Evolutionary conservation across 306 rosid species (phyloP).

Genomic region (Trifolium subterraneum): DNA sequence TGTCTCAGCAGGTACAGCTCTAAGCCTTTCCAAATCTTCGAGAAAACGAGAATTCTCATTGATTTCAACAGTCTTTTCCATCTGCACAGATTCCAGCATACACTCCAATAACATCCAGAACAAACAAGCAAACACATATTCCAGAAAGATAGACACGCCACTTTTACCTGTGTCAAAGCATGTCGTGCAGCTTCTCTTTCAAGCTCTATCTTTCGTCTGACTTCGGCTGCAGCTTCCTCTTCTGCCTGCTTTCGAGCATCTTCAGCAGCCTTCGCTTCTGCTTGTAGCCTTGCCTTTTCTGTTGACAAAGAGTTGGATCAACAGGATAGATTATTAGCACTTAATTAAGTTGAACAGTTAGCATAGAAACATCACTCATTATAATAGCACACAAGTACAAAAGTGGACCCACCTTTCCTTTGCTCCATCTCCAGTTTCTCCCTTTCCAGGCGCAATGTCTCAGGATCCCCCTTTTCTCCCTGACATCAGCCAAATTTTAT

Average conservation of each 20-base stretch:
- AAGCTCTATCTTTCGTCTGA: slow-evolving; percentile 77
- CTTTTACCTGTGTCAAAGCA: slow-evolving; percentile 74
- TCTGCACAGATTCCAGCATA: slow-evolving; percentile 55
- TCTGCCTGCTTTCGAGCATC: slow-evolving; percentile 74
- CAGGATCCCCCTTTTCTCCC: slow-evolving; percentile 87
- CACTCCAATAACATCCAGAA: slow-evolving; percentile 42
- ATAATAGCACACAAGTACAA: slow-evolving; percentile 2
- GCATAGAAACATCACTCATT: slow-evolving; percentile 18
- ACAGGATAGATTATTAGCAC: slow-evolving; percentile 7
- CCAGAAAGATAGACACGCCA: slow-evolving; percentile 22
- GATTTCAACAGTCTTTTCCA: slow-evolving; percentile 87
- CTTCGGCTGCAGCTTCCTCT: slow-evolving; percentile 84
- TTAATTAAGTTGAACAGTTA: slow-evolving; percentile 14
- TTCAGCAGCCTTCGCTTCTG: slow-evolving; percentile 90
- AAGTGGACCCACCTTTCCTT: slow-evolving; percentile 56
- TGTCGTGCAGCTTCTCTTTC: slow-evolving; percentile 92
- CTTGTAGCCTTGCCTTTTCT: slow-evolving; percentile 85
- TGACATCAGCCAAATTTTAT: slow-evolving; percentile 50
- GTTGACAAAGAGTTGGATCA: slow-evolving; percentile 38
- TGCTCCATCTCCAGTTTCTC: slow-evolving; percentile 76
- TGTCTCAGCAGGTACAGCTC: slow-evolving; percentile 62
- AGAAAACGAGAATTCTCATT: slow-evolving; percentile 79
- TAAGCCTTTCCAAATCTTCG: slow-evolving; percentile 82
- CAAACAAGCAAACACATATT: slow-evolving; percentile 3
- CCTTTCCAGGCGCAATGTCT: slow-evolving; percentile 71